These are phyloP conservation scores for Yamadazyma epiphylla DNA, from an alignment of 1,139 yeast genomes.

Conservation along the genomic window DNA sequence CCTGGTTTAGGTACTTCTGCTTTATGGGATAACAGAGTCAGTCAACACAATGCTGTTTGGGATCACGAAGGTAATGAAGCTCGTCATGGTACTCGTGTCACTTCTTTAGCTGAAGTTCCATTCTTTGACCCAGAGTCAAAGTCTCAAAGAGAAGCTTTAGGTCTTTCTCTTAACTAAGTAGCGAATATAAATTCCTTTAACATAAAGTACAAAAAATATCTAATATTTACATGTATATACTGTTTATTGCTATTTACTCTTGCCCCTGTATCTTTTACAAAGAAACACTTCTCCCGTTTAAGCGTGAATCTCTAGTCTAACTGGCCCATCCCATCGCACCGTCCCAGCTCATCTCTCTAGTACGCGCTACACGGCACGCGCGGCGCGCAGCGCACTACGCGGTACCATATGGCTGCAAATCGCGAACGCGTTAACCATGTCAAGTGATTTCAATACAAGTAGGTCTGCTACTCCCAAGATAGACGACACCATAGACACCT, in stretches of 20 bases:
- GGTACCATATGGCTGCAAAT: too few species aligned
- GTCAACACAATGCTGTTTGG: constrained; percentile 48
- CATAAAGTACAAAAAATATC: background rate
- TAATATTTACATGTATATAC: too few species aligned
- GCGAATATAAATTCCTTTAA: too few species aligned
- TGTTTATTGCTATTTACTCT: background rate
- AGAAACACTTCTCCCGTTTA: too few species aligned
- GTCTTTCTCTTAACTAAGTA: constrained; percentile 25
- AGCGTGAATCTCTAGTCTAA: too few species aligned
- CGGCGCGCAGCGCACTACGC: too few species aligned
- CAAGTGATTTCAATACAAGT: too few species aligned
- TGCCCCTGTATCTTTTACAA: too few species aligned
- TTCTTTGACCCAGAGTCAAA: constrained; percentile 48
- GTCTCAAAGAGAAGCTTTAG: constrained; percentile 54
- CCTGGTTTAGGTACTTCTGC: constrained; percentile 53
- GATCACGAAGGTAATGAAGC: constrained; percentile 49
- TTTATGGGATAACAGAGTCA: constrained; percentile 54
- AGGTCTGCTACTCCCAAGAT: background rate
- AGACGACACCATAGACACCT: background rate
- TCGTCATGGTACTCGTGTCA: constrained; percentile 59
- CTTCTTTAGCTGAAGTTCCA: constrained; percentile 54
- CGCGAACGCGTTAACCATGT: too few species aligned
- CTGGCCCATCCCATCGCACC: too few species aligned
- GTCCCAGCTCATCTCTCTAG: too few species aligned
- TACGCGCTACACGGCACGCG: too few species aligned